phyloP scores from a whole-genome alignment of 2,329 filamentous ascomycete genomes.

The Fusarium armeniacum region DNA sequence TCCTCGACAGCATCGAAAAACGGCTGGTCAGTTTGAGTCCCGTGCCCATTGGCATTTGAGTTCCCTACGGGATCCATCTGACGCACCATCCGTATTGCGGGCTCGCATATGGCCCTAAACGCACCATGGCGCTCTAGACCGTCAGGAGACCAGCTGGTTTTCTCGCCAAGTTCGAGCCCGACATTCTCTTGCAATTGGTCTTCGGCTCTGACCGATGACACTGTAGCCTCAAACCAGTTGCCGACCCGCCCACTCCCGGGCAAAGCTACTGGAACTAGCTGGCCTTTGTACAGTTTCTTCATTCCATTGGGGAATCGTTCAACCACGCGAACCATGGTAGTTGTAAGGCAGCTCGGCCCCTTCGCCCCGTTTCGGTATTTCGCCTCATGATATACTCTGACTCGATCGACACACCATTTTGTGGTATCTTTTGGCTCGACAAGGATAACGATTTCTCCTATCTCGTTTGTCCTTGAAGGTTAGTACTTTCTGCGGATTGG shows the following conservation, averaged over 20 bases:
- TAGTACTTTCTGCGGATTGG: not conserved
- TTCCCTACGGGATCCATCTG: conserved; percentile 53
- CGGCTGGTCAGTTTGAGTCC: conserved; percentile 14
- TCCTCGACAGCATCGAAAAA: conserved; percentile 21
- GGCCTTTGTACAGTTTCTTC: conserved; percentile 17
- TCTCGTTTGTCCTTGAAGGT: conserved; percentile 31
- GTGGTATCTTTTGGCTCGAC: conserved; percentile 14
- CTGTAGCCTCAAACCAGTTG: conserved; percentile 51
- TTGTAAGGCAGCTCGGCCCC: conserved; percentile 39
- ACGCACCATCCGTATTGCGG: conserved; percentile 51
- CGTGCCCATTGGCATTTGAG: conserved; percentile 49
- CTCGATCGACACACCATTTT: conserved; percentile 33
- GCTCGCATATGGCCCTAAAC: conserved; percentile 49
- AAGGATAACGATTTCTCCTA: conserved; percentile 40
- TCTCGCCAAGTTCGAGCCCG: conserved; percentile 48
- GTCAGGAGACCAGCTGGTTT: conserved; percentile 46
- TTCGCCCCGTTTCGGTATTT: conserved; percentile 36
- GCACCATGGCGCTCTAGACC: conserved; percentile 41
- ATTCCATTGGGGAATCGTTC: not conserved
- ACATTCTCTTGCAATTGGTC: conserved; percentile 47
- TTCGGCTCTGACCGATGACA: conserved; percentile 45
- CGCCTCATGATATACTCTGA: conserved; percentile 44
- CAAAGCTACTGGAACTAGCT: conserved; percentile 18
- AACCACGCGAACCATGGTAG: conserved; percentile 47
- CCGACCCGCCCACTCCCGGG: conserved; percentile 23